Conservation (phyloP, 73 alveolate genomes). For the Blepharisma stoltei region DNA sequence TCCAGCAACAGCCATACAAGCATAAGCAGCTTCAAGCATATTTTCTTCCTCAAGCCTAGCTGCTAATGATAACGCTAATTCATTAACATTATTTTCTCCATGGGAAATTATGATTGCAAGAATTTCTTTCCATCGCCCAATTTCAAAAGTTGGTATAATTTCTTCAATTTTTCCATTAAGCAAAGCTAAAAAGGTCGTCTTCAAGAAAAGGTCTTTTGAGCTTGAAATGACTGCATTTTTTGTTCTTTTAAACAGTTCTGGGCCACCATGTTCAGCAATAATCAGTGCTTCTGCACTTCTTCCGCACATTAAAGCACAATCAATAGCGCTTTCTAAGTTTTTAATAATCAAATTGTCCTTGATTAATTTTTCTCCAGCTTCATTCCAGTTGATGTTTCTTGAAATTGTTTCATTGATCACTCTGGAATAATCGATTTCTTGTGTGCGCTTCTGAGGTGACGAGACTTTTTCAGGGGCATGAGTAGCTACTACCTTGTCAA, state of each 20-base stretch:
- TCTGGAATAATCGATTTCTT: slow-evolving; percentile 42
- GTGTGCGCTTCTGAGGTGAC: background rate
- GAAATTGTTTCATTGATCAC: slow-evolving; percentile 74
- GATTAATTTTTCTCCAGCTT: slow-evolving; percentile 87
- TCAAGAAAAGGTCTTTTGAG: slow-evolving; percentile 88
- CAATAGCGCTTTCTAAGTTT: slow-evolving; percentile 94
- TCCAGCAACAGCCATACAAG: slow-evolving; percentile 68
- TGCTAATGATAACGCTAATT: slow-evolving; percentile 57
- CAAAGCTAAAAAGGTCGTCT: slow-evolving; percentile 72
- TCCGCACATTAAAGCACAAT: slow-evolving; percentile 88
- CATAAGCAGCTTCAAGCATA: slow-evolving; percentile 65
- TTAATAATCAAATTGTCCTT: slow-evolving; percentile 91
- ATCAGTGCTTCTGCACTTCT: slow-evolving; percentile 92
- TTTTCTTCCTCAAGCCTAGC: slow-evolving; percentile 62
- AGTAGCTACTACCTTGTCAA: slow-evolving; percentile 55
- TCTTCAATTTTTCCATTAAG: slow-evolving; percentile 84
- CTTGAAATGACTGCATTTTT: slow-evolving; percentile 77
- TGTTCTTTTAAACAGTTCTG: slow-evolving; percentile 80
- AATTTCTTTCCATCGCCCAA: slow-evolving; percentile 93
- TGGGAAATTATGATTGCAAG: slow-evolving; percentile 64
- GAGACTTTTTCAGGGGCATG: slow-evolving; percentile 32
- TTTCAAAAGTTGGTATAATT: slow-evolving; percentile 77
- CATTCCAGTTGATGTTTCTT: slow-evolving; percentile 94
- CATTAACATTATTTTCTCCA: slow-evolving; percentile 37
- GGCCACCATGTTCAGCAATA: slow-evolving; percentile 79